phyloP scores from a whole-genome alignment of 176 grass and related monocot genomes.

The Aechmea fasciata region DNA sequence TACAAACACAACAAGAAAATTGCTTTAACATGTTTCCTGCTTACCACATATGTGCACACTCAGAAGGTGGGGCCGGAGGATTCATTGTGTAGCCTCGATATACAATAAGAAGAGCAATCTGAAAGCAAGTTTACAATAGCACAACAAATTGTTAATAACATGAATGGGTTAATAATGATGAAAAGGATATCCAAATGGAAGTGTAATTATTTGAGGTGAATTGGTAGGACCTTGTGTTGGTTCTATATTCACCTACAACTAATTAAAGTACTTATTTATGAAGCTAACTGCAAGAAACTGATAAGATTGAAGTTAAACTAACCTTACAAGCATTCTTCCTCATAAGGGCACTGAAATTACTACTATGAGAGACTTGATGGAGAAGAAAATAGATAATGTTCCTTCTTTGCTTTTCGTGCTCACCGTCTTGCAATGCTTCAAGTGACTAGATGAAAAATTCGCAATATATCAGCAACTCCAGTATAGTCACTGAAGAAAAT shows the following conservation, averaged over 20 bases:
- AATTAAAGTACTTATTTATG: not conserved
- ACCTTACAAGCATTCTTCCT: conserved; percentile 90
- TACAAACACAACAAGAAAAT: not conserved
- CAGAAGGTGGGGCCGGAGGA: conserved; percentile 78
- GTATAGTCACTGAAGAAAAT: not conserved
- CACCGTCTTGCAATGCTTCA: conserved; percentile 89
- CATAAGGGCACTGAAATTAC: conserved; percentile 83
- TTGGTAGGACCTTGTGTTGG: no score
- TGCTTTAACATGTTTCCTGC: conserved; percentile 16
- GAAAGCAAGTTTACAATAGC: conserved; percentile 24
- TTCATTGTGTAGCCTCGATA: conserved; percentile 86
- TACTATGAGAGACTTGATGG: conserved; percentile 88
- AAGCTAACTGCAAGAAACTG: not conserved
- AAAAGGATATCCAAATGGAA: no score
- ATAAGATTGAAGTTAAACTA: conserved; percentile 12
- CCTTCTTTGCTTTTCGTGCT: conserved; percentile 95
- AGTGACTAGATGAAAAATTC: conserved; percentile 60
- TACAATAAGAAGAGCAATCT: conserved; percentile 97
- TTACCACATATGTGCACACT: conserved; percentile 99
- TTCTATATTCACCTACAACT: no score
- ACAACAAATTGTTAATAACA: conserved; percentile 20
- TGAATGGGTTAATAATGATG: not conserved
- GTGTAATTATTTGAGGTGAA: no score
- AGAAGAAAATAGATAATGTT: conserved; percentile 99
- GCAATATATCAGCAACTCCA: conserved; percentile 15